Evolutionary conservation across 2,329 filamentous ascomycete species (phyloP).

Genomic region (Fusarium sp.): DNA sequence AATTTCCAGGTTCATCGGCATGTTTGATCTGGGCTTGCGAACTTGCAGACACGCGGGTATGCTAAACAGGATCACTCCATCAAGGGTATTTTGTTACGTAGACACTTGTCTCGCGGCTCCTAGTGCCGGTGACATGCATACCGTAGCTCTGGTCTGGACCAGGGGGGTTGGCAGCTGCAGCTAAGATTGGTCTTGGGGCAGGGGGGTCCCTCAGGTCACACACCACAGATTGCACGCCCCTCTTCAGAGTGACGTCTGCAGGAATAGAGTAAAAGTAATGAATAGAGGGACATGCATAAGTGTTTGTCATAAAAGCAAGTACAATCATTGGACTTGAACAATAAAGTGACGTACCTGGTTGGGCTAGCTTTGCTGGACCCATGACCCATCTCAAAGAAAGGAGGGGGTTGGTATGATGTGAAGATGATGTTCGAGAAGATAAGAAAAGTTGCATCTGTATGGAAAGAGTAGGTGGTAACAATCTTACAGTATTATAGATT

Average conservation of each 20-base stretch:
- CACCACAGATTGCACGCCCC: neutral
- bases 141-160: neutral
- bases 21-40: conserved; percentile 6
- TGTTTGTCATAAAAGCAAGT: neutral
- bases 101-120: neutral
- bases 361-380: neutral
- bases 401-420: neutral
- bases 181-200: neutral
- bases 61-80: neutral
- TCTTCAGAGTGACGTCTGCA: neutral
- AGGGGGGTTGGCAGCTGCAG: neutral
- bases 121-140: neutral
- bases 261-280: neutral
- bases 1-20: neutral
- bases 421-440: neutral
- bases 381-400: neutral
- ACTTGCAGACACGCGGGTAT: conserved; percentile 17
- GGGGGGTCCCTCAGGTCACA: neutral
- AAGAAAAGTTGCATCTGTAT: neutral
- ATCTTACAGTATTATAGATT: neutral
- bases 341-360: neutral
- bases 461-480: accelerated
- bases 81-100: neutral
- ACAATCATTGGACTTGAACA: neutral
- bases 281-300: neutral